A percentile compares a stretch with the other conserved stretches of the same genome.
Conservation (phyloP, 257 asterid genomes). For the Salvia rosmarinus region DNA sequence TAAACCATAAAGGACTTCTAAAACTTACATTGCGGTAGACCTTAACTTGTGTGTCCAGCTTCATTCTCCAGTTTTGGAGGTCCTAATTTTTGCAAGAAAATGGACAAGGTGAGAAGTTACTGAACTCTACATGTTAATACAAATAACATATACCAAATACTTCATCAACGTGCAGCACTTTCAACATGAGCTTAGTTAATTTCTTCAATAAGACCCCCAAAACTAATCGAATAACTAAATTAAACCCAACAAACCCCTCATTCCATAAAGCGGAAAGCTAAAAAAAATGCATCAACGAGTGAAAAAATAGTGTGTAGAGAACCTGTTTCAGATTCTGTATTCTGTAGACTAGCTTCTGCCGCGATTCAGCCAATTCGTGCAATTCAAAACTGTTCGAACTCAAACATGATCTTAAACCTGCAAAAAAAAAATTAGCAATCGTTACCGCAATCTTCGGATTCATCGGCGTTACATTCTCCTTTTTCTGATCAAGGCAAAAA, state of each 20-base stretch:
- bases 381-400: conserved; percentile 11
- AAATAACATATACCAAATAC: background rate
- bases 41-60: conserved; percentile 84
- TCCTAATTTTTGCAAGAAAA: conserved; percentile 49
- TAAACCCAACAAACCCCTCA: background rate
- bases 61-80: conserved; percentile 83
- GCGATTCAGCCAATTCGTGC: conserved; percentile 81
- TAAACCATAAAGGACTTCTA: background rate
- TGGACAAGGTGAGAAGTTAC: background rate
- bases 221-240: conserved; percentile 9
- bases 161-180: background rate
- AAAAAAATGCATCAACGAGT: background rate
- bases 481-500: conserved; percentile 45
- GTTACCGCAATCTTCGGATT: conserved; percentile 74
- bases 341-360: conserved; percentile 74
- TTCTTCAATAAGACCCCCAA: conserved; percentile 11
- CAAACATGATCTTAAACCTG: background rate
- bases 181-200: background rate
- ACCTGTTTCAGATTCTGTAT: conserved; percentile 88
- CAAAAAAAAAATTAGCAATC: conserved; percentile 10
- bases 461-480: conserved; percentile 59
- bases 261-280: conserved; percentile 9
- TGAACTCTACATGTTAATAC: background rate
- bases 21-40: conserved; percentile 76
- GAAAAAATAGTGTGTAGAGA: background rate